Evolutionary conservation across 2,329 filamentous ascomycete genomes (phyloP).

Genomic region (Aspergillus fischeri): DNA sequence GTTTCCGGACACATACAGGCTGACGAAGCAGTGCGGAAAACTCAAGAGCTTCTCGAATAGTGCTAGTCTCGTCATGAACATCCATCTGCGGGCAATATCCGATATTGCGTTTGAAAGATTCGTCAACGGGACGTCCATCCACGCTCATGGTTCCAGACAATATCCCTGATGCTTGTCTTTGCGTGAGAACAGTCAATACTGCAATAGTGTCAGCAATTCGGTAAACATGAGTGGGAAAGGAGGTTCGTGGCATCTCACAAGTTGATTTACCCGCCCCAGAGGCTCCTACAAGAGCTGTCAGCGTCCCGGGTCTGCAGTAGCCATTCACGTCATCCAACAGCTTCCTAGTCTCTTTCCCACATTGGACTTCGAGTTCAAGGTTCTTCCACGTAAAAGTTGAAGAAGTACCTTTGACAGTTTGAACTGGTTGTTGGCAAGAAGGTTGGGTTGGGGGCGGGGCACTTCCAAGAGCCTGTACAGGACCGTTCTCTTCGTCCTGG

Average conservation of each 20-base stretch:
- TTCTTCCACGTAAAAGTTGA: slow-evolving; percentile 65
- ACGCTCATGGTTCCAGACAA: slow-evolving; percentile 61
- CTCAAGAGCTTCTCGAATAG: slow-evolving; percentile 60
- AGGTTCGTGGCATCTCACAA: slow-evolving; percentile 17
- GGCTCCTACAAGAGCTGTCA: slow-evolving; percentile 74
- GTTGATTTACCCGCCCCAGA: slow-evolving; percentile 67
- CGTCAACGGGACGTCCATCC: slow-evolving; percentile 54
- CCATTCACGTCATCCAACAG: slow-evolving; percentile 64
- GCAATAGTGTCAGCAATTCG: slow-evolving; percentile 34
- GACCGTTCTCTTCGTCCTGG: slow-evolving; percentile 24
- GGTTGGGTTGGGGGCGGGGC: slow-evolving; percentile 12
- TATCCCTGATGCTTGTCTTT: slow-evolving; percentile 60
- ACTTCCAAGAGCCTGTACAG: slow-evolving; percentile 19
- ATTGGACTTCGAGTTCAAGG: slow-evolving; percentile 63
- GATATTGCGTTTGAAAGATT: slow-evolving; percentile 61
- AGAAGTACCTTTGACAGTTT: slow-evolving; percentile 48
- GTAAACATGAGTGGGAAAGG: not conserved
- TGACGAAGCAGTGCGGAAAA: slow-evolving; percentile 62
- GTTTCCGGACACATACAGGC: slow-evolving; percentile 42
- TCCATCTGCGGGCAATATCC: slow-evolving; percentile 67
- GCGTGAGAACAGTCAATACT: slow-evolving; percentile 66
- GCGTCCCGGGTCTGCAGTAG: slow-evolving; percentile 68
- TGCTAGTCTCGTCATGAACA: slow-evolving; percentile 62
- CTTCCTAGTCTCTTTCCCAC: slow-evolving; percentile 52
- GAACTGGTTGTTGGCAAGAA: slow-evolving; percentile 20